These are phyloP conservation scores for Eruca vesicaria DNA, from an alignment of 441 rosid species.

Conservation along the genomic window DNA sequence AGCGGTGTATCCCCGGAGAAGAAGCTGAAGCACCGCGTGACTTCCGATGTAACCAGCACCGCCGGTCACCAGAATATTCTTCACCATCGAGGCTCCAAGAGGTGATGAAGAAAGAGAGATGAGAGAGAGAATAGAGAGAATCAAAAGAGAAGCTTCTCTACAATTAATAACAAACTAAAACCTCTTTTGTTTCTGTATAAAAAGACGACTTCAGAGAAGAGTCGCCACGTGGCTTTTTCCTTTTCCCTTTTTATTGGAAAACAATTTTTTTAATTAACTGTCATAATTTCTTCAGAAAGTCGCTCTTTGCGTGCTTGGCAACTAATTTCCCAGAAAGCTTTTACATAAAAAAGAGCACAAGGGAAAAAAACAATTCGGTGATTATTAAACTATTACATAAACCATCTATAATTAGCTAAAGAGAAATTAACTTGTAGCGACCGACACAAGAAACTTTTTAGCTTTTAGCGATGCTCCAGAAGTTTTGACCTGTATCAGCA, in stretches of 20 bases:
- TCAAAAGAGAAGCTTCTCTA: conserved; percentile 37
- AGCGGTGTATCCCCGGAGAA: conserved; percentile 58
- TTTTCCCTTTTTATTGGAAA: background rate
- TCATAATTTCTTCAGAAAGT: conserved; percentile 12
- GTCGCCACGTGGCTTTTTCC: conserved; percentile 25
- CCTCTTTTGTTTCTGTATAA: background rate
- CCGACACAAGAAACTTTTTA: conserved; percentile 23
- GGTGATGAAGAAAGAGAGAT: conserved; percentile 12
- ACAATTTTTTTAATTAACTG: background rate
- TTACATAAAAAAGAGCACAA: conserved; percentile 1
- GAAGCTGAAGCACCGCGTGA: conserved; percentile 88
- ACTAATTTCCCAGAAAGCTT: background rate
- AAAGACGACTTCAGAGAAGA: conserved; percentile 19
- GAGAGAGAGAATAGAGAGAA: conserved; percentile 4
- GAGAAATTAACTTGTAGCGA: conserved; percentile 19
- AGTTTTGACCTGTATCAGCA: conserved; percentile 33
- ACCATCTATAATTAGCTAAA: conserved; percentile 7
- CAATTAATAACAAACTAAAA: conserved; percentile 3
- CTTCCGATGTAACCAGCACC: conserved; percentile 98
- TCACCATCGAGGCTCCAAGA: conserved; percentile 41
- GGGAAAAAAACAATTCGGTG: conserved; percentile 22
- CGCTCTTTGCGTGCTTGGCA: conserved; percentile 24
- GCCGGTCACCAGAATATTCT: conserved; percentile 72
- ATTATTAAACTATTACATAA: conserved; percentile 24
- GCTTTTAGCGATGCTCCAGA: conserved; percentile 35